These are phyloP conservation scores for Candida taoyuanica DNA, from an alignment of 805 yeast species.

Conservation along the genomic window DNA sequence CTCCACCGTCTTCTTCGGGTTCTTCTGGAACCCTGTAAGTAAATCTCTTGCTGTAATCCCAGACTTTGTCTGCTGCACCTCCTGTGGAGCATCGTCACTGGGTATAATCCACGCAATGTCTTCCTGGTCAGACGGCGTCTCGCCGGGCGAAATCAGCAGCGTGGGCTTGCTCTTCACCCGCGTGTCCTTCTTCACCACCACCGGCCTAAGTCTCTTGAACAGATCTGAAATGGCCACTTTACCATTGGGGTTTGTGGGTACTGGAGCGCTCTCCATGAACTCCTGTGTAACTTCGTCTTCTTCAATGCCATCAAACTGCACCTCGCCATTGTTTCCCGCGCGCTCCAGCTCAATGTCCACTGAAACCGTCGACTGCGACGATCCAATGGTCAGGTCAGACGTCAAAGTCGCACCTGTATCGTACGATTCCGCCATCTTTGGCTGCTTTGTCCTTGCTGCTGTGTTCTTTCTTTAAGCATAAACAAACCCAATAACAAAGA, in stretches of 20 bases:
- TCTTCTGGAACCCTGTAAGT: constrained; percentile 7
- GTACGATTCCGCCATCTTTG: constrained; percentile 1
- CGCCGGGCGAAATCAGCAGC: background rate
- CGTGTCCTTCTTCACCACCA: background rate
- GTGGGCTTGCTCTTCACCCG: too few relatives aligned
- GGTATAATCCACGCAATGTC: background rate
- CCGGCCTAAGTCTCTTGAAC: constrained; percentile 11
- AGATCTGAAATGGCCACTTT: constrained; percentile 13
- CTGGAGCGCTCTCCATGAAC: background rate
- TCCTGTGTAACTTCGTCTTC: background rate
- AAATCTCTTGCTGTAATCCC: constrained; percentile 5
- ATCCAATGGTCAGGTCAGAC: background rate
- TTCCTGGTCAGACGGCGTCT: constrained; percentile 1
- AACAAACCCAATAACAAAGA: too few relatives aligned
- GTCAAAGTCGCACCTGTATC: background rate
- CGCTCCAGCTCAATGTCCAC: constrained; percentile 2
- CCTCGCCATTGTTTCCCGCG: too few relatives aligned
- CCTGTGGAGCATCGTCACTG: background rate
- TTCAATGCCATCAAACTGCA: too few relatives aligned
- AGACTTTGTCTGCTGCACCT: constrained; percentile 2
- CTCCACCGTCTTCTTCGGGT: background rate
- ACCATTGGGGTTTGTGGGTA: background rate
- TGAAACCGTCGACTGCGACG: constrained; percentile 6
- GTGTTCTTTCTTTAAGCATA: too few relatives aligned
- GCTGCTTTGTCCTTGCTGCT: background rate